Percentiles rank a stretch among this genome's conserved stretches.
phyloP scores from a whole-genome alignment of 2,329 filamentous ascomycete genomes.

The Xylaria sp. region DNA sequence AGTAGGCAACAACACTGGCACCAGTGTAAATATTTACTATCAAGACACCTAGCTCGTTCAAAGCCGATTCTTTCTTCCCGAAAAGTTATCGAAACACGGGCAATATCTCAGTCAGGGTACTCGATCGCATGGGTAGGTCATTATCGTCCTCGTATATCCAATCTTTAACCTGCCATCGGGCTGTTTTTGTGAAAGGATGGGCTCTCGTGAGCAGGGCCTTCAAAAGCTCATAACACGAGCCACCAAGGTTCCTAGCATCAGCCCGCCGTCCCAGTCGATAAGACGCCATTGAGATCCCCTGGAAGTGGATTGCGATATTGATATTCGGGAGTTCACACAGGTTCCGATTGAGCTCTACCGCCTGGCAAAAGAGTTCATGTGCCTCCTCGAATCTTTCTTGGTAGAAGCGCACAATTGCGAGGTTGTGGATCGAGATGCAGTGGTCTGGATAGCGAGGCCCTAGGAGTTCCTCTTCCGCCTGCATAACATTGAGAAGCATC shows the following conservation, averaged over 20 bases:
- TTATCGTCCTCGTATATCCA: background rate
- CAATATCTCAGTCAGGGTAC: background rate
- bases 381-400: background rate
- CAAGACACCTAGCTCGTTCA: too few species aligned
- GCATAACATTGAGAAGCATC: background rate
- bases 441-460: background rate
- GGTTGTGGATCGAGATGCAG: background rate
- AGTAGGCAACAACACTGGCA: too few species aligned
- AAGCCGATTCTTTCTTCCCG: background rate
- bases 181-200: background rate
- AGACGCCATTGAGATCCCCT: background rate
- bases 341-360: background rate
- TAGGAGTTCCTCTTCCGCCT: background rate
- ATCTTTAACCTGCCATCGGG: background rate
- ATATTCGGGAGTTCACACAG: too few species aligned
- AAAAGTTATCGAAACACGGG: background rate
- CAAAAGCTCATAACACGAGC: background rate
- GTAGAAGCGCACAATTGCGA: conserved; percentile 1
- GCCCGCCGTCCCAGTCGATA: background rate
- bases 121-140: background rate
- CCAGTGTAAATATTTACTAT: too few species aligned
- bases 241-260: background rate
- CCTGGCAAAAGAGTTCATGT: background rate
- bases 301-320: background rate
- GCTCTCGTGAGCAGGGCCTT: background rate